Percentiles rank a stretch among this genome's conserved stretches.
These are phyloP conservation scores for Phaeoacremonium minimum DNA, from an alignment of 2,329 filamentous ascomycete genomes.

Conservation along the genomic window DNA sequence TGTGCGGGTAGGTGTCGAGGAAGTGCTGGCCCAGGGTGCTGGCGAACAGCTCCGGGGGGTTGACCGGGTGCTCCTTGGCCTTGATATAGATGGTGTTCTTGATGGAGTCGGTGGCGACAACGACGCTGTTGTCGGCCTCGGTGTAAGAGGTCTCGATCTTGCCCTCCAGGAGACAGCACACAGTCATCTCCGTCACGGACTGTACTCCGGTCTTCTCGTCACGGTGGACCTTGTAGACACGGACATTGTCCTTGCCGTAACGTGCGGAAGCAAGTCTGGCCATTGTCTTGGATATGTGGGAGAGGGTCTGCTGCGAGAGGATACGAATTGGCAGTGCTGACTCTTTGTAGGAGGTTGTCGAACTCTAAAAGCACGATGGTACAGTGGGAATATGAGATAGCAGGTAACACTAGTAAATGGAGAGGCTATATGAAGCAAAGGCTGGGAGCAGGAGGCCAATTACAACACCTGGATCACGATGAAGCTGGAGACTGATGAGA, in stretches of 20 bases:
- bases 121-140: slow-evolving; percentile 84
- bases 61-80: slow-evolving; percentile 89
- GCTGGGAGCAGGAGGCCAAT: too few species aligned
- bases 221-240: slow-evolving; percentile 89
- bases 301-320: too few species aligned
- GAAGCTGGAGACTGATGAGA: too few species aligned
- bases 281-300: too few species aligned
- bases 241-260: slow-evolving; percentile 97
- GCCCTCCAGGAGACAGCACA: slow-evolving; percentile 88
- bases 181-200: slow-evolving; percentile 89
- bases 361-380: too few species aligned
- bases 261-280: slow-evolving; percentile 58
- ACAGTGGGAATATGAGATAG: too few species aligned
- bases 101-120: slow-evolving; percentile 95
- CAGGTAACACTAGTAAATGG: too few species aligned
- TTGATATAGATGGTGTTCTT: slow-evolving; percentile 97
- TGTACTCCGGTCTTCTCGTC: slow-evolving; percentile 74
- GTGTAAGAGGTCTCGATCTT: slow-evolving; percentile 92
- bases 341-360: too few species aligned
- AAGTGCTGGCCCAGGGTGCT: slow-evolving; percentile 85
- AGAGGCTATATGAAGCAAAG: too few species aligned
- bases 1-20: slow-evolving; percentile 81
- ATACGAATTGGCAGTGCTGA: too few species aligned
- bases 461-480: too few species aligned
- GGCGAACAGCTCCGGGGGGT: slow-evolving; percentile 88